Evolutionary conservation across 1,284 basidiomycete genomes (phyloP).

Genomic region (Cutaneotrichosporon cutaneum): DNA sequence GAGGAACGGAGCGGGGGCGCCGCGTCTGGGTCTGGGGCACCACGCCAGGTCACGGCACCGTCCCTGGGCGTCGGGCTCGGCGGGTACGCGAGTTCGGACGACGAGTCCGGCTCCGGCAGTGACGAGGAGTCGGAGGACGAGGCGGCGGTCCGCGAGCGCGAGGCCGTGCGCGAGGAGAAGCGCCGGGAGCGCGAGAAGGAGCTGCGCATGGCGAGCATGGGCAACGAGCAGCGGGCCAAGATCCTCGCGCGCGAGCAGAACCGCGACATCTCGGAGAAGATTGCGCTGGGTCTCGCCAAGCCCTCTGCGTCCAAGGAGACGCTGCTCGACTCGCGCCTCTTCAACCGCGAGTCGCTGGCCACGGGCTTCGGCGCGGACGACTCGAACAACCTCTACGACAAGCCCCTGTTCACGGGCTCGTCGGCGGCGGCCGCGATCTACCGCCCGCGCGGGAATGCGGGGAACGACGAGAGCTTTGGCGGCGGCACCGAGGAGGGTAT

Average conservation of each 20-base stretch:
- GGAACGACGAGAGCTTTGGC: conserved; percentile 84
- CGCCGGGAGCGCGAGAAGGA: conserved; percentile 91
- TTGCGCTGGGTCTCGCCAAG: conserved; percentile 95
- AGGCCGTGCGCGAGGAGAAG: conserved; percentile 88
- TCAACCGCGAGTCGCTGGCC: conserved; percentile 89
- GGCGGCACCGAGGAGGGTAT: conserved; percentile 95
- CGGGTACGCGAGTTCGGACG: conserved; percentile 74
- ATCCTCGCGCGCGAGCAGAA: conserved; percentile 90
- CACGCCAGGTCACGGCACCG: conserved; percentile 46
- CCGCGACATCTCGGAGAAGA: conserved; percentile 98
- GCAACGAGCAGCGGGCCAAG: conserved; percentile 91
- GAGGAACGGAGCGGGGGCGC: conserved; percentile 82
- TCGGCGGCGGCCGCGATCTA: conserved; percentile 97
- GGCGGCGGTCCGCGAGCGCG: conserved; percentile 79
- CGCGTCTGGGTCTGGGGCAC: conserved; percentile 39
- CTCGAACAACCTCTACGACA: conserved; percentile 89
- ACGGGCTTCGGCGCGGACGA: conserved; percentile 87
- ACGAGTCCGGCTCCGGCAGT: conserved; percentile 9
- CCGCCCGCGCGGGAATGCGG: conserved; percentile 79
- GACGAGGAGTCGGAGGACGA: conserved; percentile 67
- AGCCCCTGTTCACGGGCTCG: conserved; percentile 92
- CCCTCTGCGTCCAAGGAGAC: conserved; percentile 92
- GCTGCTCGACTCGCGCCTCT: conserved; percentile 93
- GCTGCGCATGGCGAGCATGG: conserved; percentile 99
- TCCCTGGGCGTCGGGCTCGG: conserved; percentile 69